Conservation (phyloP, 768 basidiomycete genomes). For the Boletus rubroflammeus region DNA sequence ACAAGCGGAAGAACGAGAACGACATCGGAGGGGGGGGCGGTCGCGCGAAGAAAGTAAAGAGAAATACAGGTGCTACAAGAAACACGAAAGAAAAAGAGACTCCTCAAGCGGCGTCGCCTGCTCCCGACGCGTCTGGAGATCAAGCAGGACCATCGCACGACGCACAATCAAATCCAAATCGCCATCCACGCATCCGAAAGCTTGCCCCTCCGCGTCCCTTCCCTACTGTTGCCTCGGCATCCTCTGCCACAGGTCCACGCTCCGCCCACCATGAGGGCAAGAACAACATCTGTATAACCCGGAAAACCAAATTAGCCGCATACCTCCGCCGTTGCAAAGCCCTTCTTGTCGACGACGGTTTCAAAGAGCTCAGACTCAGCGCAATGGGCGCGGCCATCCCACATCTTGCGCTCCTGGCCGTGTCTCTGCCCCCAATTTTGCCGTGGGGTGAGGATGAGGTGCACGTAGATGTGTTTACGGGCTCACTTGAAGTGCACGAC, state of each 20-base stretch:
- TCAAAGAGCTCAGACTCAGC: slow-evolving; percentile 68
- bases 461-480: slow-evolving; percentile 58
- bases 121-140: background rate
- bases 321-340: slow-evolving; percentile 80
- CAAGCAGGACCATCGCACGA: slow-evolving; percentile 1
- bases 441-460: slow-evolving; percentile 65
- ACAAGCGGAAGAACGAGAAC: slow-evolving; percentile 22
- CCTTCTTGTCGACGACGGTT: slow-evolving; percentile 71
- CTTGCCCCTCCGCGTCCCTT: slow-evolving; percentile 73
- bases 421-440: slow-evolving; percentile 69
- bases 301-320: slow-evolving; percentile 65
- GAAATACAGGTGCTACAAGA: background rate
- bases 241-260: slow-evolving; percentile 75
- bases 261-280: slow-evolving; percentile 79
- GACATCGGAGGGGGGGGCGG: background rate
- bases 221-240: slow-evolving; percentile 70
- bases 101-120: background rate
- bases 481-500: slow-evolving; percentile 71
- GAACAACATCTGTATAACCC: slow-evolving; percentile 75
- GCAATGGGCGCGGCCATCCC: slow-evolving; percentile 93
- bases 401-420: slow-evolving; percentile 63
- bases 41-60: slow-evolving; percentile 18
- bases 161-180: slow-evolving; percentile 6
- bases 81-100: slow-evolving; percentile 2
- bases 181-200: slow-evolving; percentile 48